phyloP scores from a whole-genome alignment of 768 basidiomycete species.

The Tylopilus cervinicoccineus region DNA sequence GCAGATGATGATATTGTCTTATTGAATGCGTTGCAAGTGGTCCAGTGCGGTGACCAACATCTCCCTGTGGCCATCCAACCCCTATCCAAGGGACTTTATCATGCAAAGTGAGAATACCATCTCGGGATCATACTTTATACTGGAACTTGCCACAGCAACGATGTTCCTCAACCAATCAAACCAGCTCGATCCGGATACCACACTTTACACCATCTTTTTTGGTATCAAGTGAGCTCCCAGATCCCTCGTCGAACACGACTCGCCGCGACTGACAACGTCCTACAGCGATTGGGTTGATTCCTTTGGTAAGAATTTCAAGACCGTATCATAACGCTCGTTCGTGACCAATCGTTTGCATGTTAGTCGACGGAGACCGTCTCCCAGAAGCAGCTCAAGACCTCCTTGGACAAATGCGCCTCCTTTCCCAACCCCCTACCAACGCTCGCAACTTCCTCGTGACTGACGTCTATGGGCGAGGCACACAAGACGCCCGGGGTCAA shows the following conservation, averaged over 20 bases:
- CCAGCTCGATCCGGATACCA: slow-evolving; percentile 41
- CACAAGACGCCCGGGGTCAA: slow-evolving; percentile 38
- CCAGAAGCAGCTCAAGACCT: slow-evolving; percentile 41
- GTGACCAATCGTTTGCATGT: not conserved
- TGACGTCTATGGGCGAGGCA: slow-evolving; percentile 49
- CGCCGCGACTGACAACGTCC: slow-evolving; percentile 1
- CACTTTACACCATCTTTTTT: slow-evolving; percentile 50
- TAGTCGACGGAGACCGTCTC: slow-evolving; percentile 46
- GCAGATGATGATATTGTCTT: not conserved
- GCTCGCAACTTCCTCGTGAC: slow-evolving; percentile 47
- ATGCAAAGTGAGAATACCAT: slow-evolving; percentile 35
- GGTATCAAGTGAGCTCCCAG: slow-evolving; percentile 48
- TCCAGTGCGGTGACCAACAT: slow-evolving; percentile 45
- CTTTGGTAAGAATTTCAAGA: slow-evolving; percentile 26
- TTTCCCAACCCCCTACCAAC: slow-evolving; percentile 48
- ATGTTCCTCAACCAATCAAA: slow-evolving; percentile 44
- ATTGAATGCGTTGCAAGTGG: slow-evolving; percentile 19
- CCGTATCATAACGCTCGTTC: not conserved
- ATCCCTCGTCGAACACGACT: not conserved
- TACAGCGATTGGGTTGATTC: slow-evolving; percentile 43
- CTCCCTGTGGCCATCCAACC: slow-evolving; percentile 49
- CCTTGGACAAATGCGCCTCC: slow-evolving; percentile 41
- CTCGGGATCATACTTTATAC: not conserved
- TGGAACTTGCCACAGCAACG: slow-evolving; percentile 28
- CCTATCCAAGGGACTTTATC: slow-evolving; percentile 44